These are phyloP conservation scores for Salix dunnii DNA, from an alignment of 345 rosid genomes.

Conservation along the genomic window DNA sequence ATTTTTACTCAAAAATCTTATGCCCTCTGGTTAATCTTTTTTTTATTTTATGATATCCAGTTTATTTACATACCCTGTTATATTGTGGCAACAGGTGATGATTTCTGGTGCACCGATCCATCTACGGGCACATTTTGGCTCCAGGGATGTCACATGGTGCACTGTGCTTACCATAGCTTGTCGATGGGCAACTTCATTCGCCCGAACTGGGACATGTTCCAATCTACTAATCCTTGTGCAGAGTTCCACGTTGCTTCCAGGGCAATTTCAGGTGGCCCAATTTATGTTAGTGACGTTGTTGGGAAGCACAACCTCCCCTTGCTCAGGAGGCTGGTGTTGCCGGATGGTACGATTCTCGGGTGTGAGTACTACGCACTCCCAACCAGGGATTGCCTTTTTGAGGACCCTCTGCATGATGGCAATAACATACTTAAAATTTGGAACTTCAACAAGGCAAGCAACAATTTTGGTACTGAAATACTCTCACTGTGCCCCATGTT, in stretches of 20 bases:
- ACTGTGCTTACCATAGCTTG: conserved; percentile 92
- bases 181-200: conserved; percentile 99
- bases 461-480: neutral
- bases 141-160: conserved; percentile 99
- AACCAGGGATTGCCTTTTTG: conserved; percentile 79
- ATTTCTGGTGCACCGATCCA: conserved; percentile 97
- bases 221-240: conserved; percentile 90
- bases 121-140: conserved; percentile 95
- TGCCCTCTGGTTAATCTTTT: no score
- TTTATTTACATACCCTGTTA: no score
- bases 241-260: conserved; percentile 95
- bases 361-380: conserved; percentile 89
- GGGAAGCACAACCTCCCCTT: conserved; percentile 77
- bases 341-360: conserved; percentile 74
- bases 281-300: conserved; percentile 75
- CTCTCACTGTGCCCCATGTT: no score
- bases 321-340: conserved; percentile 64
- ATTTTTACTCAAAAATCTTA: no score
- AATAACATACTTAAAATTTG: conserved; percentile 98
- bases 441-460: conserved; percentile 83
- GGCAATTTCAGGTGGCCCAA: conserved; percentile 91
- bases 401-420: conserved; percentile 94
- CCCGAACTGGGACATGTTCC: conserved; percentile 99
- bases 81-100: conserved; percentile 48
- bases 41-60: no score